Percentiles rank a stretch among this genome's conserved stretches.
Conservation (phyloP, 1,139 yeast species). For the Pichia norvegensis region DNA sequence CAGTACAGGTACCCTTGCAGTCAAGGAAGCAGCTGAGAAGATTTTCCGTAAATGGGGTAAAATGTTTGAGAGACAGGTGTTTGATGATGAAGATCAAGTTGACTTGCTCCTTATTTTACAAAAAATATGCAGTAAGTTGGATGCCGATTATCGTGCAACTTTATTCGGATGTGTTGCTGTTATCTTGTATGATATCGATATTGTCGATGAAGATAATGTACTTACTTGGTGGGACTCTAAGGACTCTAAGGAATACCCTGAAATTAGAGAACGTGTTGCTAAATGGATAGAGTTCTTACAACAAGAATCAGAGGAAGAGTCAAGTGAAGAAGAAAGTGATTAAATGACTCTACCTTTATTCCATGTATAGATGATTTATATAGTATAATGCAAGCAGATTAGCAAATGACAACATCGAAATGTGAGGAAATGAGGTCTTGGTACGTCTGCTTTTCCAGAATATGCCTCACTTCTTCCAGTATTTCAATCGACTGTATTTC, state of each 20-base stretch:
- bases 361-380: not conserved
- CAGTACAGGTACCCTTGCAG: constrained; percentile 64
- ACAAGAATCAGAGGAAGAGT: constrained; percentile 51
- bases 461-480: constrained; percentile 5
- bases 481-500: constrained; percentile 7
- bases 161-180: constrained; percentile 58
- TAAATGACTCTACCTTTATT: no score
- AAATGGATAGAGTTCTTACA: constrained; percentile 83
- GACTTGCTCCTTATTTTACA: constrained; percentile 63
- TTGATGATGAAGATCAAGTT: constrained; percentile 67
- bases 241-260: constrained; percentile 36
- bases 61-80: constrained; percentile 74
- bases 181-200: constrained; percentile 69
- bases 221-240: constrained; percentile 71
- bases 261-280: constrained; percentile 49
- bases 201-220: constrained; percentile 74
- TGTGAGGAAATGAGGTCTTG: constrained; percentile 2
- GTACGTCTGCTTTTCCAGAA: constrained; percentile 3
- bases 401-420: constrained; percentile 10
- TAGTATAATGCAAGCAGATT: not conserved
- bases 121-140: constrained; percentile 33
- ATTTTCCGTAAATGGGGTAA: constrained; percentile 75
- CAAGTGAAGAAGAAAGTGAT: constrained; percentile 12
- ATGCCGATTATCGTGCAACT: constrained; percentile 36
- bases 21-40: constrained; percentile 67